Conservation (phyloP, 768 basidiomycete species). For the Leucocoprinus sp. region DNA sequence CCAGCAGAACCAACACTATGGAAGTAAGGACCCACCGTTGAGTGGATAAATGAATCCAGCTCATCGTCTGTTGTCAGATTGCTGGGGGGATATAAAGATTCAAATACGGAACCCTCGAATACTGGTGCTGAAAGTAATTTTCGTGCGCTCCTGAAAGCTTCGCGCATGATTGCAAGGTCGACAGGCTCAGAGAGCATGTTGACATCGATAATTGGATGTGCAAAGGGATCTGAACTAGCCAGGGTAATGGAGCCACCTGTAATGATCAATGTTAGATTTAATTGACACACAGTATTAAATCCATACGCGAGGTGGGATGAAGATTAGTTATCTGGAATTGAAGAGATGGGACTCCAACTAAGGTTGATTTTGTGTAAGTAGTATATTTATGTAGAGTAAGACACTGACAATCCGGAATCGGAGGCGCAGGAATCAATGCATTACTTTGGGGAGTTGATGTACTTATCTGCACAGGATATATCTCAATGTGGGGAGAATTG, state of each 20-base stretch:
- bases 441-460: slow-evolving; percentile 9
- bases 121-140: slow-evolving; percentile 17
- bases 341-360: neutral
- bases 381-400: neutral
- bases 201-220: slow-evolving; percentile 34
- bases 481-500: slow-evolving; percentile 12
- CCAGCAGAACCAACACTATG: slow-evolving; percentile 18
- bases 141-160: slow-evolving; percentile 14
- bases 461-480: slow-evolving; percentile 10
- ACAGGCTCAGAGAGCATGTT: slow-evolving; percentile 15
- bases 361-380: neutral
- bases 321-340: slow-evolving; percentile 2
- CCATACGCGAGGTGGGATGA: slow-evolving; percentile 13
- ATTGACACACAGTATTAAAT: neutral
- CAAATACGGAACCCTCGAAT: slow-evolving; percentile 14
- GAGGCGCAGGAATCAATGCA: neutral
- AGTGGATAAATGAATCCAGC: slow-evolving; percentile 12
- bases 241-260: slow-evolving; percentile 13
- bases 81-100: neutral
- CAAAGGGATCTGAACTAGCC: slow-evolving; percentile 7
- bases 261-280: neutral
- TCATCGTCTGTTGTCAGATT: slow-evolving; percentile 1
- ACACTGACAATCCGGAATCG: neutral
- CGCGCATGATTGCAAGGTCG: slow-evolving; percentile 18
- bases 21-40: neutral